Percentiles rank a stretch among this genome's conserved stretches.
Conservation (phyloP, 2,329 filamentous ascomycete species). For the Pseudocercospora macadamiae region DNA sequence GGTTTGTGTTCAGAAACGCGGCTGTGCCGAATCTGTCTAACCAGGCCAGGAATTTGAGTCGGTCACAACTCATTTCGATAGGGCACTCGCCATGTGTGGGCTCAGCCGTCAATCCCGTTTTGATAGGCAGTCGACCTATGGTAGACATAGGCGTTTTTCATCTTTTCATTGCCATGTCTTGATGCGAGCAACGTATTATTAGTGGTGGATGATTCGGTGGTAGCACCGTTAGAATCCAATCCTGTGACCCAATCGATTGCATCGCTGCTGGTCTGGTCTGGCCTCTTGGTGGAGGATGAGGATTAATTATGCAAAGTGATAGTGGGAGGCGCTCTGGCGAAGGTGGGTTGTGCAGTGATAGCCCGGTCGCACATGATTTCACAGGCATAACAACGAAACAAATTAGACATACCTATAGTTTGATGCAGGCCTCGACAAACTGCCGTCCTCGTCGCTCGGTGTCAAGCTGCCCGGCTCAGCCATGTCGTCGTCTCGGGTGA, state of each 20-base stretch:
- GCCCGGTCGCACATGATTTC: not conserved
- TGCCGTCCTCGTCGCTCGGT: slow-evolving; percentile 36
- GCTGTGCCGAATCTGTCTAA: slow-evolving; percentile 22
- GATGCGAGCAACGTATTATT: not conserved
- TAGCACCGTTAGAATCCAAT: slow-evolving; percentile 5
- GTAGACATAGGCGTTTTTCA: not conserved
- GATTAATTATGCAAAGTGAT: not conserved
- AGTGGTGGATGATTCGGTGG: not conserved
- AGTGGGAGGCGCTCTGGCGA: not conserved
- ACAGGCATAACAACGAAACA: not conserved
- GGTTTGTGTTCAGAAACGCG: slow-evolving; percentile 14
- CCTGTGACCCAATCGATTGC: not conserved
- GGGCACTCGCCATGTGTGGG: not conserved
- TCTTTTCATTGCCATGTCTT: not conserved
- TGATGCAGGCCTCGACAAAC: slow-evolving; percentile 38
- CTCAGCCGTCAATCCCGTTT: not conserved
- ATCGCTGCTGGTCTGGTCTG: not conserved
- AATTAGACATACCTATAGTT: slow-evolving; percentile 47
- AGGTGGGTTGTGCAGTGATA: not conserved
- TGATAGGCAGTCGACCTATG: not conserved
- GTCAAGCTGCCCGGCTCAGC: slow-evolving; percentile 29
- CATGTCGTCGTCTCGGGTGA: slow-evolving; percentile 32
- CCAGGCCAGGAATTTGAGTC: slow-evolving; percentile 15
- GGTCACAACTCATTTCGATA: not conserved
- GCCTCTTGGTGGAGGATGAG: no score